Evolutionary conservation across 2,329 filamentous ascomycete species (phyloP), one percentile per base, ranked within the genome.

Genomic region (Sarocladium brachiariae): DNA sequence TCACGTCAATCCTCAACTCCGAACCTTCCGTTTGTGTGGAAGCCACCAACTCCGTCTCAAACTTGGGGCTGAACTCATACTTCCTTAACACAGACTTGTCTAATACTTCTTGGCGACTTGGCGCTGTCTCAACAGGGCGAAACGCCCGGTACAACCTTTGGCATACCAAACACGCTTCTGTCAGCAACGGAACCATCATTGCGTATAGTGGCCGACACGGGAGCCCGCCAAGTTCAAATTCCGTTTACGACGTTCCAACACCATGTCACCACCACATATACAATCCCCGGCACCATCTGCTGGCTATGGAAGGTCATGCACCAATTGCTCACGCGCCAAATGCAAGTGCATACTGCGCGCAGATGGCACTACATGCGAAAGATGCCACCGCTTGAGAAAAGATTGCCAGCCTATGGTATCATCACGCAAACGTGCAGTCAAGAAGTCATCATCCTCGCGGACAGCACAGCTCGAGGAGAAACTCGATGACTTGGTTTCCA

Each of bases 391-490:
- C 1, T 63, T 77, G 4, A 68, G 67, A 2, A 77, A 77, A 56
- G 61, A 70, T 21, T 78, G 75, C 49, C 64, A 70, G 41, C 71
- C 71, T 30, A 73, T 74, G 18, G 58, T 66, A 18, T 68, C 70
- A 2, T 63, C 67, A 37, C 62, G 70, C 31, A 70, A 67, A 52
- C 65, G 70, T 9, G 60, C 64, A 51, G 48, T 61, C 52, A 65
- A 66, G 56, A 60, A 64, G 54, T 57, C 64, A 49, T 52, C 63
- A 31, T 56, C 63, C 9, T 67, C 65, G 24, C 65, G 70, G 18
- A 69, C 71, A 4, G 70, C 71, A 7, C 70, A 73, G 53, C 64
- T 77, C 6, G 74, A 77, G 59, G 71, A 74, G 56, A 76, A 75
- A 61, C 63, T 77, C 7, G 71, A 76, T 41, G 69, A 74, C 51